Conservation (phyloP, 2,329 filamentous ascomycete species). For the Aspergillus sp. region DNA sequence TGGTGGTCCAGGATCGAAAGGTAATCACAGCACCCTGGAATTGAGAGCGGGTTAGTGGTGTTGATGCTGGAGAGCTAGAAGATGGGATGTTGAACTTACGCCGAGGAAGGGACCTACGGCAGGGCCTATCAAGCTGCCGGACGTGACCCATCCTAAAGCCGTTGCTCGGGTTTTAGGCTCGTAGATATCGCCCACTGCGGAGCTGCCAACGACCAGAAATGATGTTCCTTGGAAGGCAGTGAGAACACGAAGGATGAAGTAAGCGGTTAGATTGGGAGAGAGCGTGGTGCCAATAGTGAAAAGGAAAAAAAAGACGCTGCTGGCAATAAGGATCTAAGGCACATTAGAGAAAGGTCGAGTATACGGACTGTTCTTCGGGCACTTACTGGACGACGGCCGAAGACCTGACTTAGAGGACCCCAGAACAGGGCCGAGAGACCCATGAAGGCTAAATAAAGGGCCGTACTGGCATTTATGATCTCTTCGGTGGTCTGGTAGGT, state of each 20-base stretch:
- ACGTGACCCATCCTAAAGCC: constrained; percentile 71
- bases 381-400: constrained; percentile 58
- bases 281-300: constrained; percentile 73
- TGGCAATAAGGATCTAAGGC: constrained; percentile 56
- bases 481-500: constrained; percentile 65
- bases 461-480: constrained; percentile 73
- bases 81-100: constrained; percentile 20
- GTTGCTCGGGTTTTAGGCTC: constrained; percentile 68
- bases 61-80: not conserved
- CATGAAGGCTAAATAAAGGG: constrained; percentile 74
- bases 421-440: constrained; percentile 68
- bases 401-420: constrained; percentile 69
- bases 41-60: constrained; percentile 31
- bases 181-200: constrained; percentile 67
- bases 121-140: constrained; percentile 69
- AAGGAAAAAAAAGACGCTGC: constrained; percentile 63
- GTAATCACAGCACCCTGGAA: constrained; percentile 71
- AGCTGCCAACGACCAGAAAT: constrained; percentile 70
- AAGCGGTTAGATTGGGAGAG: constrained; percentile 67
- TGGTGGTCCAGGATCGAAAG: constrained; percentile 68
- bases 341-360: not conserved
- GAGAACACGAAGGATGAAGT: constrained; percentile 72
- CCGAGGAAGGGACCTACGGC: constrained; percentile 56
- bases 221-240: constrained; percentile 74
- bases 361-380: not conserved